These are phyloP conservation scores for sunflower (Helianthus annuus) DNA, from an alignment of 129 eudicot species.

Conservation along the genomic window DNA sequence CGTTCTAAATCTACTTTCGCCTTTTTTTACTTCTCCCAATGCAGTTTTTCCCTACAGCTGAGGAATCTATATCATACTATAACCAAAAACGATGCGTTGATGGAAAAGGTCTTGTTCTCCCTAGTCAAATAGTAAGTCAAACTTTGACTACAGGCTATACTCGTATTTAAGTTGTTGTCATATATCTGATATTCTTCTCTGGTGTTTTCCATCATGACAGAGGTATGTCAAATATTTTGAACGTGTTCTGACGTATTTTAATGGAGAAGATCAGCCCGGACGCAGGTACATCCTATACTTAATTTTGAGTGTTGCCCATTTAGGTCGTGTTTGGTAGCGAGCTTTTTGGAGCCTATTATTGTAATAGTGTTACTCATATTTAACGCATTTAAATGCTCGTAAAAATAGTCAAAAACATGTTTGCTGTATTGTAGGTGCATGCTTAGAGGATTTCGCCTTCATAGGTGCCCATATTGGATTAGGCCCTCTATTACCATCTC, in stretches of 20 bases:
- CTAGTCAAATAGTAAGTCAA: slow-evolving; percentile 84
- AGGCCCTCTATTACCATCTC: slow-evolving; percentile 87
- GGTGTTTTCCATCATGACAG: slow-evolving; percentile 29
- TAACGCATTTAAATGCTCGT: not conserved
- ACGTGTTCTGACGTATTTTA: slow-evolving; percentile 74
- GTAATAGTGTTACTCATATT: not conserved
- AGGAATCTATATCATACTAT: slow-evolving; percentile 89
- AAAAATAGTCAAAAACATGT: not conserved
- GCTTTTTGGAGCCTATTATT: not conserved
- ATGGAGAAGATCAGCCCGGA: slow-evolving; percentile 98
- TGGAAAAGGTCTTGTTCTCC: slow-evolving; percentile 95
- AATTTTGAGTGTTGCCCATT: not conserved
- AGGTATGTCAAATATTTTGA: slow-evolving; percentile 96
- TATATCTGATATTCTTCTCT: slow-evolving; percentile 25
- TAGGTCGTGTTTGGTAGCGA: not conserved
- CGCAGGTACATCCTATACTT: slow-evolving; percentile 59
- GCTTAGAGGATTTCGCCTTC: slow-evolving; percentile 97
- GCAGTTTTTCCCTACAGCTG: slow-evolving; percentile 96
- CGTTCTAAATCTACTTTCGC: slow-evolving; percentile 2
- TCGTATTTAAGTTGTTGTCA: not conserved
- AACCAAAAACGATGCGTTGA: slow-evolving; percentile 92
- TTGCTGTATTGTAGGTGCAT: slow-evolving; percentile 59
- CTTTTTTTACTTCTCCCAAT: slow-evolving; percentile 20
- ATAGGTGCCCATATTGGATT: slow-evolving; percentile 91
- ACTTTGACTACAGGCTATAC: not conserved